Evolutionary conservation across 169 alveolate genomes (phyloP), one percentile per base, ranked within the genome.

Genomic region (Eimeria sp.): DNA sequence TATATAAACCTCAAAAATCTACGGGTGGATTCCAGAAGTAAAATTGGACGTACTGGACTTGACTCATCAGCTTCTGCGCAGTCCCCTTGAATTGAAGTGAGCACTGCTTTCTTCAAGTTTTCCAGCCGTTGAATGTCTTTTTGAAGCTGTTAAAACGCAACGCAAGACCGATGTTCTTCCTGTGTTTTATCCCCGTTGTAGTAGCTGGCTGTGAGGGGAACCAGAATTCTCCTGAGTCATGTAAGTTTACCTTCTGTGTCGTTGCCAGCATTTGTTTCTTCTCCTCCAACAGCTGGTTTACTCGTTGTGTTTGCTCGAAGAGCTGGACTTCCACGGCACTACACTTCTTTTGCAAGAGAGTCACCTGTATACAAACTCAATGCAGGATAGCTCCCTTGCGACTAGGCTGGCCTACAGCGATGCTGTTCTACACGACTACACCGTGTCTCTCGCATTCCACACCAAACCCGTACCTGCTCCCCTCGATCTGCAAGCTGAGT

Each of bases 81-180:
- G 82, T 98, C 99, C 49, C 97, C 98, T 96, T 98, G 98, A 49
- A 98, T 97, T 43, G 99, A 98, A 58, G 97, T 94, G 70, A 98
- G 96, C 51, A 98, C 99, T 13, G 98, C 98, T 70, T 97, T 97
- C 96, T 97, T 97, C 67, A 98, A 95, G 47, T 97, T 95, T 84
- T 98, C 99, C 87, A 98, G 95, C 40, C 99, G 96, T 70, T 97
- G 97, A 27, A 98, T 97, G 92, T 98, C 98, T 49, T 97, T 96
- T 80, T 98, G 98, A 75, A 98, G 97, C 98, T 96, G 96, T 45
- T 84, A 67, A 78, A 6, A 54, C 25, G 20, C 20, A 47, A n/a
- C 22, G 16, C 16, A 51, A 82, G 34, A 30, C 27, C 51, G n/a
- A 0, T 82, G 45, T 27, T 47, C 13, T 1, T 54, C 22, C 27